Base-by-base conservation (phyloP, 108 stramenopile species). In the Nitzschia putrida region DNA sequence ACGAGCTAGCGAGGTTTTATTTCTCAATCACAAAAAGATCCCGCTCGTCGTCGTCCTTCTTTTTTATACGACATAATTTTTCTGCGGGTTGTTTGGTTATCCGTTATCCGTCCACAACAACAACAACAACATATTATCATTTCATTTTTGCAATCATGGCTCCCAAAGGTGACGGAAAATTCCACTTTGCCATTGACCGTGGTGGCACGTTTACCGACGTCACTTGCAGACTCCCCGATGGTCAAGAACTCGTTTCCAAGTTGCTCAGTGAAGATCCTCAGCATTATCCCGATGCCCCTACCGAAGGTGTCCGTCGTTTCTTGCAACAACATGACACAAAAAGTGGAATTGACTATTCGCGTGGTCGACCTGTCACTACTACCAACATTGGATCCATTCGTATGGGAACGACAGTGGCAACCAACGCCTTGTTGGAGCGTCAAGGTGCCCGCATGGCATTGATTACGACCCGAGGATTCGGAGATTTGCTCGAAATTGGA, bases 141-240 rank as follows among this genome's bases (percentile, higher is more conserved):
- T 34, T 34, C 29, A 3, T 34, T 34, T 4, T 34, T 34, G 4
- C 13, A 56, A 56, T 23, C 55, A 56, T 56, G 55, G 55, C 59
- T 60, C n/a, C 23, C 47, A 53, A 25, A 39, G 88, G 81, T 42
- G 87, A 89, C 64, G 87, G 83, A 22, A 93, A 91, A 66, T 95
- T 91, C 52, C 89, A 92, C 66, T 97, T 97, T 65, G 71, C 88
- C 61, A 96, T 98, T 55, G 98, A 98, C 68, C 91, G 98, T 14
- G 98, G 98, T 24, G 98, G 98, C 3, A 98, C 98, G 65, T 98
- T 98, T 76, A 98, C 98, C 22, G 98, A 98, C 78, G 73, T 97
- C 40, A 88, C 88, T 61, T 89, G 85, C 66, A 74, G 60, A 49
- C 70, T 94, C 7, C 93, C 91, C 57, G 56, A 84, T 41, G 86